Conservation (phyloP, 331 rosid genomes). For the Rhamnella rubrinervis region DNA sequence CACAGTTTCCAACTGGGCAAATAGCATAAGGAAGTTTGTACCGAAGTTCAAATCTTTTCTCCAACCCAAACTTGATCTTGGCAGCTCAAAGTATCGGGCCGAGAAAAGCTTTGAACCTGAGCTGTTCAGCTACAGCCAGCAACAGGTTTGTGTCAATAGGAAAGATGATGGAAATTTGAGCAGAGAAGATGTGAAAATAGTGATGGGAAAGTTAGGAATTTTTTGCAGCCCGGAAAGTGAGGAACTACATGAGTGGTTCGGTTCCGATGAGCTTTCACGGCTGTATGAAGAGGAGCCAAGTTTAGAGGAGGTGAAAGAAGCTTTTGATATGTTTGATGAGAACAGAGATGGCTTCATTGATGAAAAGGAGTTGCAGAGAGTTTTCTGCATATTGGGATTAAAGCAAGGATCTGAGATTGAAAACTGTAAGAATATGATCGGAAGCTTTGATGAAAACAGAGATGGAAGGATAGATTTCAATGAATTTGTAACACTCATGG, state of each 20-base stretch:
- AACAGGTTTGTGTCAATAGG: constrained; percentile 6
- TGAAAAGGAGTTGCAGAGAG: constrained; percentile 68
- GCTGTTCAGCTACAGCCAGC: constrained; percentile 6
- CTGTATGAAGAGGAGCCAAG: constrained; percentile 86
- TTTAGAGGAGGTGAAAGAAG: constrained; percentile 70
- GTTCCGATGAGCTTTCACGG: constrained; percentile 39
- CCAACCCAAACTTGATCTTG: constrained; percentile 9
- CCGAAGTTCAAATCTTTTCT: constrained; percentile 28
- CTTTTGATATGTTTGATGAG: constrained; percentile 80
- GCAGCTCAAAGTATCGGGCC: constrained; percentile 16
- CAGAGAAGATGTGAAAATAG: constrained; percentile 49
- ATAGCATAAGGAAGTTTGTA: not conserved
- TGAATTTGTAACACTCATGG: constrained; percentile 75
- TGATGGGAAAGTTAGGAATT: constrained; percentile 61
- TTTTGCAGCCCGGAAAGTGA: constrained; percentile 53
- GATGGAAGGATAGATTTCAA: constrained; percentile 76
- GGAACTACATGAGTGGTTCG: constrained; percentile 36
- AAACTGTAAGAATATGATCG: constrained; percentile 70
- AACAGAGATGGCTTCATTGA: constrained; percentile 78
- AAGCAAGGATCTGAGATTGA: constrained; percentile 45
- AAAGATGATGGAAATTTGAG: constrained; percentile 35
- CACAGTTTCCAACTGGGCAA: constrained; percentile 2
- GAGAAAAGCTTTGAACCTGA: constrained; percentile 26
- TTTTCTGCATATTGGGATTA: constrained; percentile 58
- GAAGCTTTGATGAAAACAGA: constrained; percentile 43